Conservation (phyloP, 371 early-diverging fungal genomes). For the Syncephalastrum monosporum region DNA sequence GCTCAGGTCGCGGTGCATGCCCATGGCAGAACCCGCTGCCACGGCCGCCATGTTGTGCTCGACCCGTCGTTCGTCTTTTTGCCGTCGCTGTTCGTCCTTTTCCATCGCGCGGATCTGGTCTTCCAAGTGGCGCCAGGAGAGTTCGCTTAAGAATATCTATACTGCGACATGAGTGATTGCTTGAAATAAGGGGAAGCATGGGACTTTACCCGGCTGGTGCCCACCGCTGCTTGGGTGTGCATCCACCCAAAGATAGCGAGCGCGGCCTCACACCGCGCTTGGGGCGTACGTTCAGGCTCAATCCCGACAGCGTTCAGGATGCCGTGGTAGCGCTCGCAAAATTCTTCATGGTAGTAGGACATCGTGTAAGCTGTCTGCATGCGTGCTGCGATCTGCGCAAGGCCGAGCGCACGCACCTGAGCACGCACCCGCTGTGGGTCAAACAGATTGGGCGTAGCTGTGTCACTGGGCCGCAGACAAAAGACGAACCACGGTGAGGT, state of each 20-base stretch:
- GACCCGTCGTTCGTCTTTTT: conserved; percentile 22
- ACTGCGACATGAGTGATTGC: not conserved
- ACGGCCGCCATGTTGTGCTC: conserved; percentile 19
- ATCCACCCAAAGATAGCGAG: conserved; percentile 67
- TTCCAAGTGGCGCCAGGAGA: conserved; percentile 67
- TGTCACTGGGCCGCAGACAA: conserved; percentile 76
- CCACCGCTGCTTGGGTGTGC: conserved; percentile 65
- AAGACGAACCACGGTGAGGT: conserved; percentile 89
- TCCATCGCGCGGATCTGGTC: conserved; percentile 46
- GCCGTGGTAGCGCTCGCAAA: conserved; percentile 65
- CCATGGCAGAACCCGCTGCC: not conserved
- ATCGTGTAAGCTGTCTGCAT: conserved; percentile 57
- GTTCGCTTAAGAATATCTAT: conserved; percentile 69
- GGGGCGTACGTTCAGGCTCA: conserved; percentile 26
- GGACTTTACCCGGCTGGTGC: conserved; percentile 56
- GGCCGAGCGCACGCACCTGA: conserved; percentile 61
- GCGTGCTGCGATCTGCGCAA: conserved; percentile 56
- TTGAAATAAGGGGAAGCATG: not conserved
- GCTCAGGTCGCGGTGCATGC: conserved; percentile 25
- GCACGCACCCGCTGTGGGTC: conserved; percentile 60
- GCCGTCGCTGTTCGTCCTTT: conserved; percentile 31
- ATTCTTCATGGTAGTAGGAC: conserved; percentile 56
- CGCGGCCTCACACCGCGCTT: conserved; percentile 60
- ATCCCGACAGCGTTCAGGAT: conserved; percentile 45
- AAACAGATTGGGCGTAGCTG: conserved; percentile 56